These are phyloP conservation scores for Nicotiana sylvestris DNA, from an alignment of 257 asterid species.

Conservation along the genomic window DNA sequence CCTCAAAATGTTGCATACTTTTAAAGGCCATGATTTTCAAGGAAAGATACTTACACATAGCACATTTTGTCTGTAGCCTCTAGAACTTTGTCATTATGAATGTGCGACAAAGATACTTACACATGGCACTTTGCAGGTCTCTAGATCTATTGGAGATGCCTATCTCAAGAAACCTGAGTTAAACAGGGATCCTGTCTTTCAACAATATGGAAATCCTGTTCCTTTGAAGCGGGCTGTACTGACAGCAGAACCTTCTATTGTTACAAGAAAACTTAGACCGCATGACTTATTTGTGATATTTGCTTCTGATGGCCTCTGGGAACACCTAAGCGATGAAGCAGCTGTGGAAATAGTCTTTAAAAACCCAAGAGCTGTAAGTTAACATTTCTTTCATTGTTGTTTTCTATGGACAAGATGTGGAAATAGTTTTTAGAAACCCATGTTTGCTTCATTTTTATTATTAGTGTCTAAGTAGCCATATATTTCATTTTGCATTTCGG, in stretches of 20 bases:
- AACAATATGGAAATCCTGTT: conserved; percentile 15
- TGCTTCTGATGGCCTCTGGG: conserved; percentile 39
- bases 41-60: background rate
- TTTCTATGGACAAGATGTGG: background rate
- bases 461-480: background rate
- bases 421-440: too few species aligned
- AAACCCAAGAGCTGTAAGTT: conserved; percentile 28
- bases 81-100: background rate
- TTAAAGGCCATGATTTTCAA: background rate
- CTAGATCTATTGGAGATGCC: conserved; percentile 32
- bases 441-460: background rate
- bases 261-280: conserved; percentile 15
- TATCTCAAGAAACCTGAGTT: conserved; percentile 29
- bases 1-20: background rate
- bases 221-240: conserved; percentile 23
- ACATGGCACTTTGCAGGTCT: conserved; percentile 20
- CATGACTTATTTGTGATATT: conserved; percentile 30
- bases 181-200: conserved; percentile 22
- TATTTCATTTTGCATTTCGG: background rate
- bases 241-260: conserved; percentile 28
- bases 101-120: background rate
- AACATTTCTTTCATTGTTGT: background rate
- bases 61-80: background rate
- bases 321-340: conserved; percentile 26
- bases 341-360: conserved; percentile 27